These are phyloP conservation scores for Phytophthora fragariae DNA, from an alignment of 352 stramenopile species.

Conservation along the genomic window DNA sequence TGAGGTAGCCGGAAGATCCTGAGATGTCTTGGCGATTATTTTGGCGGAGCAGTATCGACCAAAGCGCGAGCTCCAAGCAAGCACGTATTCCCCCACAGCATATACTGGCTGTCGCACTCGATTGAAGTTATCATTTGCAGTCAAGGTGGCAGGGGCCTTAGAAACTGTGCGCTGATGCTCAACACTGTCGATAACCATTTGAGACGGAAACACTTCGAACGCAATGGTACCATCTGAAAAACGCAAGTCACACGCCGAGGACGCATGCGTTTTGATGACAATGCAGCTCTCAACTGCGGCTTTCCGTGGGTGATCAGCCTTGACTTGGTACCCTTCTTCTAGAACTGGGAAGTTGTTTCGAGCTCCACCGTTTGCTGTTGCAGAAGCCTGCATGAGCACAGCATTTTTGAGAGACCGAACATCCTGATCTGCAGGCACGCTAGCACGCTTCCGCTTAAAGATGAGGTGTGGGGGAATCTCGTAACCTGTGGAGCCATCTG, in stretches of 20 bases:
- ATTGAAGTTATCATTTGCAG: constrained; percentile 15
- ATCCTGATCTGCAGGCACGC: constrained; percentile 56
- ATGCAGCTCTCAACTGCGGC: constrained; percentile 70
- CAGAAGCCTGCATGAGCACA: constrained; percentile 70
- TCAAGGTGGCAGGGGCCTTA: constrained; percentile 12
- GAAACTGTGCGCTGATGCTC: constrained; percentile 26
- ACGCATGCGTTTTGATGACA: constrained; percentile 71
- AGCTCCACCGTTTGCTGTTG: constrained; percentile 13
- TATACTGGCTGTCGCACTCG: constrained; percentile 29
- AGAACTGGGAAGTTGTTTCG: constrained; percentile 39
- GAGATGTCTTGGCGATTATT: constrained; percentile 38
- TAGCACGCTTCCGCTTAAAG: constrained; percentile 57
- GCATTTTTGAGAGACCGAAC: constrained; percentile 79
- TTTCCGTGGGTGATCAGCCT: constrained; percentile 72
- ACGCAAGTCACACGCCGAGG: constrained; percentile 68
- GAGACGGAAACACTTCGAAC: constrained; percentile 79
- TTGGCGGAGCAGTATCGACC: constrained; percentile 72
- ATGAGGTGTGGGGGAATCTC: constrained; percentile 65
- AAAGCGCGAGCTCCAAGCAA: constrained; percentile 82
- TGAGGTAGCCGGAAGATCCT: constrained; percentile 25
- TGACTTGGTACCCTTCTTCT: constrained; percentile 78
- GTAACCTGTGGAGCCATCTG: constrained; percentile 79
- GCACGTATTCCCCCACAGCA: constrained; percentile 58
- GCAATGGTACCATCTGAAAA: constrained; percentile 83
- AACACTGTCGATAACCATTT: constrained; percentile 75